Base-by-base conservation (phyloP, 2,329 filamentous ascomycete genomes). In the Arachnomyces sp. region DNA sequence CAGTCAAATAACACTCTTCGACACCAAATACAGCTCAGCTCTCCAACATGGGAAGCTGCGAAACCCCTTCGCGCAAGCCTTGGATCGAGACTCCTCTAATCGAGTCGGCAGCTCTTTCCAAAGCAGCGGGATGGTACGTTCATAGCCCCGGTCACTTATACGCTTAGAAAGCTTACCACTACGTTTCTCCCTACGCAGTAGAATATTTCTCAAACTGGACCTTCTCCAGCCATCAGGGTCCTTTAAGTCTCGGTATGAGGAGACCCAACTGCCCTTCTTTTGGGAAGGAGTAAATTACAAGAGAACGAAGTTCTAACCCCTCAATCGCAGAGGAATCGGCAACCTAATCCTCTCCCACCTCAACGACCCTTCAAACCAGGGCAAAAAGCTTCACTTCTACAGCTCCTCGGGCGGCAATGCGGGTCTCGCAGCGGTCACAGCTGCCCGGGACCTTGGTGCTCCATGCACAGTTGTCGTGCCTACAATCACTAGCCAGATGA, bases 201-300 rank as follows among this genome's bases (percentile, higher is more conserved):
- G 81, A 68, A 76, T 92, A 54, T 84, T 83, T 58, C 78, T 92
- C 54, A 92, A 92, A 61, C 73, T 90, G 39, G 85, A 92, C 48
- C 81, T 81, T 53, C 74, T 88, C 28, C 85, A 93, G 57, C 85
- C 84, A 2, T 82, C 80, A 2, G 82, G 83, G 46, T 87, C 82
- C 20, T 93, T 92, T 73, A 89, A 92, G 60, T 86, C 82, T 28
- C 74, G 78, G 60, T 61, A 45, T 18, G 48, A 42, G 28, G n/a
- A 9, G 29, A 15, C 20, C 20, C 20, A 25, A 25, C 25, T 9
- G 9, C 5, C 20, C 9, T n/a, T n/a, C n/a, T n/a, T n/a, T n/a
- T n/a, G n/a, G n/a, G n/a, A n/a, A n/a, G n/a, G n/a, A n/a, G n/a
- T n/a, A n/a, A n/a, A n/a, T n/a, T n/a, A n/a, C n/a, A n/a, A n/a